Conservation (phyloP, 306 rosid species). For the Cucurbita pepo region DNA sequence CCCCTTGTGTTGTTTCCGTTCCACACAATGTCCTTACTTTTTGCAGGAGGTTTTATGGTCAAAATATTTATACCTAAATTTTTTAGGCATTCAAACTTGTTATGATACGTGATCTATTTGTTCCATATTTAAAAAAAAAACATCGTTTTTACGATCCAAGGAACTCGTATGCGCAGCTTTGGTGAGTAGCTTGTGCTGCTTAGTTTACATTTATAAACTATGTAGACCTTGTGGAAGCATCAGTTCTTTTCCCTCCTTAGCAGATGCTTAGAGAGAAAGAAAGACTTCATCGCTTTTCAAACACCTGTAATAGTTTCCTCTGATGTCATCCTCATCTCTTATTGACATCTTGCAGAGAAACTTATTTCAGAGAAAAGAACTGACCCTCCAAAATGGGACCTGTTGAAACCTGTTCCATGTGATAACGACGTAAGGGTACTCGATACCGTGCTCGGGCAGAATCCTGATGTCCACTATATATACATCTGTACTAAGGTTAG, state of each 20-base stretch:
- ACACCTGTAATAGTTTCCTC: not conserved
- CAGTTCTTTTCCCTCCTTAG: not conserved
- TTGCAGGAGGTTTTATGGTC: not conserved
- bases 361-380: slow-evolving; percentile 31
- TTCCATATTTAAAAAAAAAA: not conserved
- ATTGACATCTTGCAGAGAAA: slow-evolving; percentile 38
- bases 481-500: slow-evolving; percentile 60
- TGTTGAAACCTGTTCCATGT: slow-evolving; percentile 53
- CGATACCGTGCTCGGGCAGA: slow-evolving; percentile 47
- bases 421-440: slow-evolving; percentile 44
- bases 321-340: not conserved
- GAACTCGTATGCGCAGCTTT: not conserved
- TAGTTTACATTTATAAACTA: no score
- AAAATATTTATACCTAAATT: not conserved
- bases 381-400: slow-evolving; percentile 45
- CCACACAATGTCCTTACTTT: not conserved
- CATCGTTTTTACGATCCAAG: not conserved
- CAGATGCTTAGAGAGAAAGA: not conserved
- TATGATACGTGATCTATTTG: not conserved
- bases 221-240: no score
- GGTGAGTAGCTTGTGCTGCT: no score
- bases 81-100: not conserved
- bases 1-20: not conserved
- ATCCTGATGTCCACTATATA: slow-evolving; percentile 62
- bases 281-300: not conserved